Conservation (phyloP, 2,329 filamentous ascomycete species). For the Niveomyces coronatus region DNA sequence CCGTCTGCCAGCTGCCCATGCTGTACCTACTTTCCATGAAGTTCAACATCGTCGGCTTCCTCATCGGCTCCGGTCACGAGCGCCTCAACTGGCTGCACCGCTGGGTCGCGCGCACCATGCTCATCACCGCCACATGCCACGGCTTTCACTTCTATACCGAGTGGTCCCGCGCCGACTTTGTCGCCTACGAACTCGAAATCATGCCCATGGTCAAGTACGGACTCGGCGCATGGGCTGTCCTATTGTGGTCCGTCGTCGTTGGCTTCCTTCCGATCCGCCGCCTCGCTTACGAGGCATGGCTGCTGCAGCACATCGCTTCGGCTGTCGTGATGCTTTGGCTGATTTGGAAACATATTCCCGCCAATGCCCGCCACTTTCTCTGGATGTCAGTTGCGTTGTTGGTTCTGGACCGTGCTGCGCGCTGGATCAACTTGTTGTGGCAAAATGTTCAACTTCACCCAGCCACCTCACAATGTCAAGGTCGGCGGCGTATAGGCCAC, state of each 20-base stretch:
- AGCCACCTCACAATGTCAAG: conserved; percentile 32
- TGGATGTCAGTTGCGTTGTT: conserved; percentile 57
- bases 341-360: conserved; percentile 52
- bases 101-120: conserved; percentile 60
- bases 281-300: conserved; percentile 60
- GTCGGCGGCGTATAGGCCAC: conserved; percentile 41
- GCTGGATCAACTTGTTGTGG: conserved; percentile 37
- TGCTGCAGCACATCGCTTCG: conserved; percentile 55
- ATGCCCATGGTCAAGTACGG: conserved; percentile 59
- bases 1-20: conserved; percentile 53
- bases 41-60: conserved; percentile 45
- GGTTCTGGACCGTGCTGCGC: conserved; percentile 50
- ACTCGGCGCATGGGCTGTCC: conserved; percentile 53
- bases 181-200: conserved; percentile 46
- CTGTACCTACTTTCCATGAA: conserved; percentile 53
- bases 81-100: conserved; percentile 64
- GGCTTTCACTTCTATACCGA: conserved; percentile 59
- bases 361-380: conserved; percentile 47
- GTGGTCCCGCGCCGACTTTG: conserved; percentile 50
- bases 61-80: conserved; percentile 57
- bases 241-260: conserved; percentile 55
- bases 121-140: conserved; percentile 58
- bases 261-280: conserved; percentile 54
- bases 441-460: conserved; percentile 39
- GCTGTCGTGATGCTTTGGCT: conserved; percentile 53